Percentiles rank a stretch among this genome's conserved stretches.
phyloP scores from a whole-genome alignment of 2,329 filamentous ascomycete species.

The Paecilomyces variotii region DNA sequence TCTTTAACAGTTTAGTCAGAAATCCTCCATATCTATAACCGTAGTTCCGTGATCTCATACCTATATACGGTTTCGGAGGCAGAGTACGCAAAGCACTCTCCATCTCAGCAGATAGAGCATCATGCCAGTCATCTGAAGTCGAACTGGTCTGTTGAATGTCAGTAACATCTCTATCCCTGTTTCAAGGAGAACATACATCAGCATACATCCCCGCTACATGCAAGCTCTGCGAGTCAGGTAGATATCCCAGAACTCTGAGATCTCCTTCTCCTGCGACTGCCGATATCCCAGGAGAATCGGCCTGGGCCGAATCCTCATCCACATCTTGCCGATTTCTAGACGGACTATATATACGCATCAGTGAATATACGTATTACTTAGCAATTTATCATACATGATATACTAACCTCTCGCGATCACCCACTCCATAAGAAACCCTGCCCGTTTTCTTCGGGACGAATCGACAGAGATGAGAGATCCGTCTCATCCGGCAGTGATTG shows the following conservation, averaged over 20 bases:
- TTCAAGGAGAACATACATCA: not conserved
- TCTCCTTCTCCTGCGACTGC: constrained; percentile 4
- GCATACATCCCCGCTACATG: constrained; percentile 2
- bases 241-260: constrained; percentile 12
- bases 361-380: not conserved
- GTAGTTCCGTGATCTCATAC: constrained; percentile 10
- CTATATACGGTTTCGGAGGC: constrained; percentile 32
- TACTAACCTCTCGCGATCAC: constrained; percentile 8
- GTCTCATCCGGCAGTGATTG: constrained; percentile 42
- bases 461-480: constrained; percentile 42
- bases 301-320: not conserved
- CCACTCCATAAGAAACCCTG: constrained; percentile 2
- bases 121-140: constrained; percentile 5
- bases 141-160: not conserved
- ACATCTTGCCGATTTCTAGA: not conserved
- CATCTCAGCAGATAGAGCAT: constrained; percentile 21
- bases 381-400: no score
- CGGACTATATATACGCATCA: not conserved
- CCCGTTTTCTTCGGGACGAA: constrained; percentile 30
- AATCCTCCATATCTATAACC: not conserved
- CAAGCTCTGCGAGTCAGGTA: constrained; percentile 2
- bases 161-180: not conserved
- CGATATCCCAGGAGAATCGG: not conserved
- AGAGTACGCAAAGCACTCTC: constrained; percentile 22
- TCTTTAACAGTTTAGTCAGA: constrained; percentile 23